Conservation (phyloP, 2,329 filamentous ascomycete genomes). For the Aspergillus oerlinghausenensis region DNA sequence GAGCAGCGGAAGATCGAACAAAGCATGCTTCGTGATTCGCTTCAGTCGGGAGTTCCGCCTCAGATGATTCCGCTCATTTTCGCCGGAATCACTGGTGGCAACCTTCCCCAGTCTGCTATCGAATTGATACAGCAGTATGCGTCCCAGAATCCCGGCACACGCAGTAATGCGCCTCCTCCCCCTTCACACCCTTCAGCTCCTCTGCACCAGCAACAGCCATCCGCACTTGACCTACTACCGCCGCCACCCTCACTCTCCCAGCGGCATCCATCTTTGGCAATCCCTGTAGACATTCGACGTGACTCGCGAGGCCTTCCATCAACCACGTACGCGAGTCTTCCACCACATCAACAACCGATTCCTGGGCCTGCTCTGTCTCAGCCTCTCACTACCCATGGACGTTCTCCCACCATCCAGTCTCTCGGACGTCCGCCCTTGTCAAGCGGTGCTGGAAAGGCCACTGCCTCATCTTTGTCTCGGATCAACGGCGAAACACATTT, state of each 20-base stretch:
- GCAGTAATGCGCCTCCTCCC: conserved; percentile 16
- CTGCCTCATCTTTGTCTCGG: conserved; percentile 14
- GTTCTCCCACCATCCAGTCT: conserved; percentile 11
- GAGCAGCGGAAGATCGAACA: conserved; percentile 71
- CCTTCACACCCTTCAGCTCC: conserved; percentile 20
- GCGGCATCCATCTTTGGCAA: conserved; percentile 17
- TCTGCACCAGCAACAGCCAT: conserved; percentile 13
- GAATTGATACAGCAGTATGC: conserved; percentile 68
- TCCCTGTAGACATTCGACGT: conserved; percentile 10
- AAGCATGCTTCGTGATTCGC: conserved; percentile 65
- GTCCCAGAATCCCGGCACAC: conserved; percentile 31
- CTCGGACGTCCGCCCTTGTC: conserved; percentile 12
- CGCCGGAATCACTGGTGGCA: conserved; percentile 63
- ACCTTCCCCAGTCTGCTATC: conserved; percentile 56
- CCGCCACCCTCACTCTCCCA: conserved; percentile 14
- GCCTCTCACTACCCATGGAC: conserved; percentile 17
- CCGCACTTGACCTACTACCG: conserved; percentile 8
- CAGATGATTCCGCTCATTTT: conserved; percentile 72
- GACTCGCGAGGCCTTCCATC: conserved; percentile 26
- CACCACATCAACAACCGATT: conserved; percentile 12
- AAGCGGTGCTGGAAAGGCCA: conserved; percentile 14
- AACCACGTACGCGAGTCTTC: conserved; percentile 28
- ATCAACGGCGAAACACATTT: conserved; percentile 41
- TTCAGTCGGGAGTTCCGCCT: conserved; percentile 67
- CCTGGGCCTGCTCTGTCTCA: conserved; percentile 18